Percentiles rank a stretch among this genome's conserved stretches.
These are phyloP conservation scores for Mycena polygramma DNA, from an alignment of 768 basidiomycete species.

Conservation along the genomic window DNA sequence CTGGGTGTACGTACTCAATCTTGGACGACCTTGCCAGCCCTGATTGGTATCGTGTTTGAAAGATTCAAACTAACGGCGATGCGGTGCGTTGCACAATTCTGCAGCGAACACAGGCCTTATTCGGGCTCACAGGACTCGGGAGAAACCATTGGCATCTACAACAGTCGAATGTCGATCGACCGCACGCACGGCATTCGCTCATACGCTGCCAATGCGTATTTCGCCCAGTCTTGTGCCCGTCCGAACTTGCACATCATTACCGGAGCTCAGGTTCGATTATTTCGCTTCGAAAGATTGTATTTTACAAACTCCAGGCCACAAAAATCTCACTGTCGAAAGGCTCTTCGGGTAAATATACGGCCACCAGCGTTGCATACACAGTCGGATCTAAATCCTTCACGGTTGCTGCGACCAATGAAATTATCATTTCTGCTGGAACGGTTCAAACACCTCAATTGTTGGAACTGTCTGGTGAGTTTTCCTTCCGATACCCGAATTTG, in stretches of 20 bases:
- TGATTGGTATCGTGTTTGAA: no score
- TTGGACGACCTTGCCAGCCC: no score
- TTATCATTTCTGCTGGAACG: slow-evolving; percentile 43
- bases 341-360: not conserved
- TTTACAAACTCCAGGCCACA: not conserved
- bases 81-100: not conserved
- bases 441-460: slow-evolving; percentile 40
- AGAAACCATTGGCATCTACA: not conserved
- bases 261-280: slow-evolving; percentile 1
- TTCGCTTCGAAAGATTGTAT: not conserved
- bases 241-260: slow-evolving; percentile 8
- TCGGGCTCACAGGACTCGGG: not conserved
- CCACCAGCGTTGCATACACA: not conserved
- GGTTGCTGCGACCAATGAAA: slow-evolving; percentile 35
- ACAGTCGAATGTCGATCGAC: slow-evolving; percentile 1
- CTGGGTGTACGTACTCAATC: slow-evolving; percentile 2
- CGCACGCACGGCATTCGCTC: slow-evolving; percentile 8
- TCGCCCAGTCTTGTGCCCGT: slow-evolving; percentile 7
- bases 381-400: not conserved
- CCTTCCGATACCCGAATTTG: no score
- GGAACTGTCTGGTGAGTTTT: slow-evolving; percentile 21
- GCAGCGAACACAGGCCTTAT: not conserved
- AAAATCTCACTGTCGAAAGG: not conserved
- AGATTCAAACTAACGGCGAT: no score
- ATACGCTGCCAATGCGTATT: slow-evolving; percentile 5